Evolutionary conservation across 2,329 filamentous ascomycete species (phyloP).

Genomic region (Verticillium alfalfae): DNA sequence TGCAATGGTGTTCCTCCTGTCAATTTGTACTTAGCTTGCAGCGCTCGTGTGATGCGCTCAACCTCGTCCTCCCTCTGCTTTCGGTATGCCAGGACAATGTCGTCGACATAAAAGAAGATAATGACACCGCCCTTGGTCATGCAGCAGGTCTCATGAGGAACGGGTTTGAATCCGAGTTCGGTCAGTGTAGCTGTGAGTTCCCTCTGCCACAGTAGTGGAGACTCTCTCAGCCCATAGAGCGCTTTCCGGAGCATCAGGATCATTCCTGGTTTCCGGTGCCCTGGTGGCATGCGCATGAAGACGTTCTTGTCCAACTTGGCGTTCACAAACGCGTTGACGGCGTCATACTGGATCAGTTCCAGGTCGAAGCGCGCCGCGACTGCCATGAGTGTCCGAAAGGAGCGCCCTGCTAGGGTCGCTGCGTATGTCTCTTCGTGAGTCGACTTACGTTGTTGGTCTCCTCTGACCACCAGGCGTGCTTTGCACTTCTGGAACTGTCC

Average conservation of each 20-base stretch:
- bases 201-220: conserved; percentile 11
- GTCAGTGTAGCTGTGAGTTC: conserved; percentile 4
- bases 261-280: conserved; percentile 1
- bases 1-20: conserved; percentile 4
- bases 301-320: conserved; percentile 5
- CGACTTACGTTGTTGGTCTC: conserved; percentile 5
- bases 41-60: neutral
- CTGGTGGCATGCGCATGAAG: conserved; percentile 7
- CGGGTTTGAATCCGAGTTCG: neutral
- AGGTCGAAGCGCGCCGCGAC: conserved; percentile 11
- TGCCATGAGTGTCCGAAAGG: conserved; percentile 11
- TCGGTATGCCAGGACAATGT: conserved; percentile 11
- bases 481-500: conserved; percentile 6
- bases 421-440: conserved; percentile 5
- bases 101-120: conserved; percentile 12
- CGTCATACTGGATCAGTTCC: conserved; percentile 11
- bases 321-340: conserved; percentile 13
- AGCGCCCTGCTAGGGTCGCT: conserved; percentile 6
- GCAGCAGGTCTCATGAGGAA: conserved; percentile 7
- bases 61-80: neutral
- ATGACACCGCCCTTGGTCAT: conserved; percentile 6
- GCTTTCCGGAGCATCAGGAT: conserved; percentile 8
- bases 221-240: conserved; percentile 10
- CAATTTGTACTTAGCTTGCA: conserved; percentile 5
- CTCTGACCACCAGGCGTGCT: conserved; percentile 1